phyloP scores from a whole-genome alignment of 2,329 filamentous ascomycete species.

The Elsinoe necatrix region DNA sequence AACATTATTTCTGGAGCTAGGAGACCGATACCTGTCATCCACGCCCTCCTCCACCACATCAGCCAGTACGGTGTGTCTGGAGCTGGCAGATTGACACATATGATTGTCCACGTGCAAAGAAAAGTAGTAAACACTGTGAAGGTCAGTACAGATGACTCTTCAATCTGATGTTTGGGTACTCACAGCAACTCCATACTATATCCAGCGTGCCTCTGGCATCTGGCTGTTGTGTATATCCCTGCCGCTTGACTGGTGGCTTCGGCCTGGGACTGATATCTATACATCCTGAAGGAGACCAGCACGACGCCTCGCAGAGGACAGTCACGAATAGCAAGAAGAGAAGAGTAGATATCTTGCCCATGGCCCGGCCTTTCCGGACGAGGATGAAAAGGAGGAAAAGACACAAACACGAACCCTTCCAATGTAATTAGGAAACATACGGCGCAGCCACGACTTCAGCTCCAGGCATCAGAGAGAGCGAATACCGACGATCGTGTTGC shows the following conservation, averaged over 20 bases:
- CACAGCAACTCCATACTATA: neutral
- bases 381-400: neutral
- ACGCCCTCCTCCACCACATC: neutral
- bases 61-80: neutral
- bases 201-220: neutral
- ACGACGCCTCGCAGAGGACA: neutral
- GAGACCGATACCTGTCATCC: neutral
- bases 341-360: neutral
- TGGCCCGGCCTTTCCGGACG: neutral
- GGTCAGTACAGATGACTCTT: neutral
- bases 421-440: neutral
- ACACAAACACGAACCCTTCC: neutral
- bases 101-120: neutral
- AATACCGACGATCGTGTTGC: neutral
- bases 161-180: neutral
- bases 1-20: constrained; percentile 15
- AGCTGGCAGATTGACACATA: neutral
- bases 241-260: neutral
- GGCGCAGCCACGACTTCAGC: neutral
- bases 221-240: neutral
- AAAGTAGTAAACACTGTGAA: neutral
- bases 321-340: neutral
- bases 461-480: neutral
- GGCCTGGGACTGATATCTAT: neutral
- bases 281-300: neutral